Base-by-base conservation (phyloP, 805 yeast species). In the Zygosaccharomyces rouxii region DNA sequence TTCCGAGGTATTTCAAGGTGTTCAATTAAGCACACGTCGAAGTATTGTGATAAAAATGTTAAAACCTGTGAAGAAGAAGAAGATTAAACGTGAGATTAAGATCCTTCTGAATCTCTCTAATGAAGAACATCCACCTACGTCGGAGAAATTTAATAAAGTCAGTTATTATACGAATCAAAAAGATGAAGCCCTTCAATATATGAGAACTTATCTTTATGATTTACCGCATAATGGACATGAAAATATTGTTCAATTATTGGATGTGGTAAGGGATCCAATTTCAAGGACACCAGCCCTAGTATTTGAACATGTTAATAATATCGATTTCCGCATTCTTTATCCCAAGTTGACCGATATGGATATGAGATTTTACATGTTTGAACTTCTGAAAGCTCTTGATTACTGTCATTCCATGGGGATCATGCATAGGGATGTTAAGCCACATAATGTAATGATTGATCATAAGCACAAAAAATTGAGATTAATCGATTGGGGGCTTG, bases 371-470 rank as follows among this genome's bases (percentile, higher is more conserved):
- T 89, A 90, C 66, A 85, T 89, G 77, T 80, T 79, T 53, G 88
- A 88, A 67, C 72, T 89, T 47, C 74, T 90, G 53, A 82, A 78
- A 58, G 97, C 97, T 10, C 74, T 90, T 56, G 96, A 90, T 64
- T 90, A 79, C 66, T 83, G 90, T 35, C 97, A 90, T 69, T 86
- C 96, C 10, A 86, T 86, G 89, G 97, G 97, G 19, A 88, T 90
- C 52, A 89, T 90, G 82, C 97, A 90, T 64, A 76, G 97, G 64
- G 97, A 90, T 68, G 96, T 90, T 48, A 90, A 90, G 68, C 97
- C 97, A 9, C 96, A 90, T 61, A 90, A 90, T 67, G 86, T 90
- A 54, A 90, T 90, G 96, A 90, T 90, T 57, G 97, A 90, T 67
- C 96, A 87, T 47, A 71, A 76, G 51, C 77, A 75, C 53, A 81